A percentile compares a stretch with the other conserved stretches of the same genome.
These are phyloP conservation scores for Phycomyces blakesleeanus DNA, from an alignment of 192 early-diverging fungal genomes.

Conservation along the genomic window DNA sequence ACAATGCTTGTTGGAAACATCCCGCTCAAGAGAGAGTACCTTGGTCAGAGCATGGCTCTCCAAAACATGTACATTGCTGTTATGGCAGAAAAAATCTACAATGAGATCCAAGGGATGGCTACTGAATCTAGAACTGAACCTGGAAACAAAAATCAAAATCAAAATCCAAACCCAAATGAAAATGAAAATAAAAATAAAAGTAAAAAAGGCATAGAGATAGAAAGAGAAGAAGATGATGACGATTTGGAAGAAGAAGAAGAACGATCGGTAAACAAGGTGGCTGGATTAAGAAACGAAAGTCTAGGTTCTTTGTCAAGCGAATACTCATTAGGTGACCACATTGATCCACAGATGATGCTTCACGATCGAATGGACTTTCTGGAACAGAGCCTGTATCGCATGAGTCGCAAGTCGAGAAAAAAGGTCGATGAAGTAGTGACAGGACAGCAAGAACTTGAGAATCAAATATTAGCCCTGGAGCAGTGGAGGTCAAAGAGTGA, in stretches of 20 bases:
- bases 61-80: conserved; percentile 23
- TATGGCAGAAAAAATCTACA: conserved; percentile 23
- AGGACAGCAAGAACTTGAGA: conserved; percentile 8
- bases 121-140: neutral
- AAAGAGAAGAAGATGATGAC: no score
- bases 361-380: conserved; percentile 34
- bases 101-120: conserved; percentile 7
- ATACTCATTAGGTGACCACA: neutral
- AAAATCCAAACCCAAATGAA: neutral
- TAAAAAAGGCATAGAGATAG: neutral
- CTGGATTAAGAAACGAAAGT: no score
- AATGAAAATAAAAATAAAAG: neutral
- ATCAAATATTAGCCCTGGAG: conserved; percentile 7
- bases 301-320: neutral
- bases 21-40: conserved; percentile 23
- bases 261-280: no score
- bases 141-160: neutral
- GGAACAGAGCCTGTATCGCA: conserved; percentile 22
- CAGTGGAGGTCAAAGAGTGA: conserved; percentile 7
- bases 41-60: conserved; percentile 14
- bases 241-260: no score
- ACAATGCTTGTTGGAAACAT: conserved; percentile 33
- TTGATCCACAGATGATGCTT: conserved; percentile 13
- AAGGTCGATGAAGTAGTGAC: conserved; percentile 12
- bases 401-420: conserved; percentile 13